phyloP scores from a whole-genome alignment of 257 asterid genomes.

The Craterostigma plantagineum region DNA sequence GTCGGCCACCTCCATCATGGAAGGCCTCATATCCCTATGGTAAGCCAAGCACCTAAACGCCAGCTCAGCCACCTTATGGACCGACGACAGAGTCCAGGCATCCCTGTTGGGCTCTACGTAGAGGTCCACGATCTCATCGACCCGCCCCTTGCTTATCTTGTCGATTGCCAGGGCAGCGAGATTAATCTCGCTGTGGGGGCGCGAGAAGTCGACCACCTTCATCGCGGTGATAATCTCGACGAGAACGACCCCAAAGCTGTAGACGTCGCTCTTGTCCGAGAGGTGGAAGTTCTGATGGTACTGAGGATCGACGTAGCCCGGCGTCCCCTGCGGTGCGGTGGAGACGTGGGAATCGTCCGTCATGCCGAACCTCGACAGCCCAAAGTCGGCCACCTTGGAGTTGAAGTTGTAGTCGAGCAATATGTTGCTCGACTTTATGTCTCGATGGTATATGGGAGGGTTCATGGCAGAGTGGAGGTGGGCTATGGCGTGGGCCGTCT shows the following conservation, averaged over 20 bases:
- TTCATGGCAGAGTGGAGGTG: slow-evolving; percentile 66
- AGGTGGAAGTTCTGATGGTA: slow-evolving; percentile 91
- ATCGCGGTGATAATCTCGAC: slow-evolving; percentile 72
- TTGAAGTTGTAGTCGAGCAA: slow-evolving; percentile 52
- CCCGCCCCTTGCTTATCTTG: slow-evolving; percentile 61
- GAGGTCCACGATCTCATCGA: slow-evolving; percentile 76
- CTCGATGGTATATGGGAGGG: slow-evolving; percentile 89
- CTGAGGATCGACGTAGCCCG: slow-evolving; percentile 89
- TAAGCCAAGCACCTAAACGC: slow-evolving; percentile 90
- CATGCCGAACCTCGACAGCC: slow-evolving; percentile 82
- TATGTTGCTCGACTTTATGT: slow-evolving; percentile 76
- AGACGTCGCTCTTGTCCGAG: slow-evolving; percentile 87
- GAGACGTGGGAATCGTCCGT: slow-evolving; percentile 83
- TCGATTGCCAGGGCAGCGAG: slow-evolving; percentile 77
- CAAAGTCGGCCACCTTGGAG: slow-evolving; percentile 85
- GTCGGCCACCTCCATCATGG: slow-evolving; percentile 86
- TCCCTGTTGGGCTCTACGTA: slow-evolving; percentile 66
- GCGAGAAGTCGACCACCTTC: slow-evolving; percentile 75
- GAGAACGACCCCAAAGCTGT: slow-evolving; percentile 92
- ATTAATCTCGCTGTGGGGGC: slow-evolving; percentile 67
- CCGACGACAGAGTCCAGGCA: slow-evolving; percentile 81
- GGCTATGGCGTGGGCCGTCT: slow-evolving; percentile 71
- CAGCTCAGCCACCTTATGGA: slow-evolving; percentile 70
- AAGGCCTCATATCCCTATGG: slow-evolving; percentile 82
- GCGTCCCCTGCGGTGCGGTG: slow-evolving; percentile 95